These are phyloP conservation scores for Mortierella hygrophila DNA, from an alignment of 192 early-diverging fungal genomes.

Conservation along the genomic window DNA sequence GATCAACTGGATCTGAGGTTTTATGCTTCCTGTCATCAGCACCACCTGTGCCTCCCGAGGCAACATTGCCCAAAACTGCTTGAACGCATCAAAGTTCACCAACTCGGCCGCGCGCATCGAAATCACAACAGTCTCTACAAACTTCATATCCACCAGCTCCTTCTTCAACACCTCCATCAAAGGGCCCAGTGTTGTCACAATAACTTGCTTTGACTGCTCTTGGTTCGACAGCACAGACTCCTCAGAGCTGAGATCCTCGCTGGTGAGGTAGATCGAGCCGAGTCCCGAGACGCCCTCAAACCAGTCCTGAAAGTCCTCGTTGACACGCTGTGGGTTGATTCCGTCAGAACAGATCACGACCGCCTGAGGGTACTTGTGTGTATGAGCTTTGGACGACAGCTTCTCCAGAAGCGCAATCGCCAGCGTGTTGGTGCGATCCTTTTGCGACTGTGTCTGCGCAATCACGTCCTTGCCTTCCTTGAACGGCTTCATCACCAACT, in stretches of 20 bases:
- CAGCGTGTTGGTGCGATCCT: slow-evolving; percentile 50
- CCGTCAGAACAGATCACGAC: slow-evolving; percentile 47
- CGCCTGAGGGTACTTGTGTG: slow-evolving; percentile 41
- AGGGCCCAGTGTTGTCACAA: slow-evolving; percentile 45
- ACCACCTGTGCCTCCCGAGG: slow-evolving; percentile 31
- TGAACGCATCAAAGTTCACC: slow-evolving; percentile 38
- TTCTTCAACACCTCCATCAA: slow-evolving; percentile 36
- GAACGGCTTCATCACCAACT: slow-evolving; percentile 42
- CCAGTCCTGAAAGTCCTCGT: slow-evolving; percentile 42
- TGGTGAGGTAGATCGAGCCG: slow-evolving; percentile 10
- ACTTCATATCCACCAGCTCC: slow-evolving; percentile 26
- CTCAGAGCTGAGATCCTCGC: slow-evolving; percentile 6
- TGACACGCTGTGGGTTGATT: slow-evolving; percentile 35
- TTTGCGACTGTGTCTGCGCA: slow-evolving; percentile 51
- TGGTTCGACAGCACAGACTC: slow-evolving; percentile 15
- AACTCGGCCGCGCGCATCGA: slow-evolving; percentile 46
- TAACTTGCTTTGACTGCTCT: slow-evolving; percentile 41
- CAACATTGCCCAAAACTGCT: slow-evolving; percentile 34
- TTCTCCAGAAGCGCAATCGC: slow-evolving; percentile 42
- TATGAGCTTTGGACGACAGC: slow-evolving; percentile 9
- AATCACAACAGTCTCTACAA: slow-evolving; percentile 35
- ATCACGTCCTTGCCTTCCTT: slow-evolving; percentile 42
- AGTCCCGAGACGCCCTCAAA: slow-evolving; percentile 27
- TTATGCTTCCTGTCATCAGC: slow-evolving; percentile 40
- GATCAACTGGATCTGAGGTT: slow-evolving; percentile 27